Percentiles rank a stretch among this genome's conserved stretches.
Conservation (phyloP, 23 red algal species). For the Porphyridium purpureum region DNA sequence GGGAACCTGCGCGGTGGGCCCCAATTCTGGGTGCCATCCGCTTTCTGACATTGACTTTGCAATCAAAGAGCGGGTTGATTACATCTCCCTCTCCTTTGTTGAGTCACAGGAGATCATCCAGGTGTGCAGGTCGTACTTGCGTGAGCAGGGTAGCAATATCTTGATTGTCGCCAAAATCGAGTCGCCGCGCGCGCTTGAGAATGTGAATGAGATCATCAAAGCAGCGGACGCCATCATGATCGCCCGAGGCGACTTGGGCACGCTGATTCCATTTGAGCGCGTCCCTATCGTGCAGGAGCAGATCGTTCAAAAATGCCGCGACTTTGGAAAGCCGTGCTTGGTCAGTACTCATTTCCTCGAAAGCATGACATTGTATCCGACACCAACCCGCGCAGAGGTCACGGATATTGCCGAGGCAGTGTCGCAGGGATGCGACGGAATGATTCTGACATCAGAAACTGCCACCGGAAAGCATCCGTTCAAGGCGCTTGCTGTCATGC, state of each 20-base stretch:
- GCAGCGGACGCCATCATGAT: conserved; percentile 90
- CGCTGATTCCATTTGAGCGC: conserved; percentile 70
- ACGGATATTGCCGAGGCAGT: conserved; percentile 94
- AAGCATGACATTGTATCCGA: conserved; percentile 94
- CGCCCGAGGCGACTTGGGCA: conserved; percentile 89
- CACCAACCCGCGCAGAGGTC: conserved; percentile 93
- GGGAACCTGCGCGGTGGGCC: no score
- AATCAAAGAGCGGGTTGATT: conserved; percentile 77
- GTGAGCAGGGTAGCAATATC: conserved; percentile 48
- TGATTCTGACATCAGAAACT: conserved; percentile 96
- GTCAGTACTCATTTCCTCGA: conserved; percentile 97
- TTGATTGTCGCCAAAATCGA: conserved; percentile 93
- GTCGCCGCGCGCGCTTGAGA: conserved; percentile 59
- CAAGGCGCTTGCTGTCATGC: conserved; percentile 76
- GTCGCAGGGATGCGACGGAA: conserved; percentile 68
- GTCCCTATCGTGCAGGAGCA: conserved; percentile 84
- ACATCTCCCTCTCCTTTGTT: conserved; percentile 95
- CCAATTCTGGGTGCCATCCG: no score
- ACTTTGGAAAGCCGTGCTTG: conserved; percentile 70
- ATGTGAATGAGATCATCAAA: conserved; percentile 48
- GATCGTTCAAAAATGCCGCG: conserved; percentile 55
- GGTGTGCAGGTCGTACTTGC: conserved; percentile 33
- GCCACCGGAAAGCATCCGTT: conserved; percentile 86
- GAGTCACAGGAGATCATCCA: conserved; percentile 51
- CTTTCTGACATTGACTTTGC: conserved; percentile 96